phyloP scores from a whole-genome alignment of 371 early-diverging fungal genomes.

The Batrachochytrium dendrobatidis region DNA sequence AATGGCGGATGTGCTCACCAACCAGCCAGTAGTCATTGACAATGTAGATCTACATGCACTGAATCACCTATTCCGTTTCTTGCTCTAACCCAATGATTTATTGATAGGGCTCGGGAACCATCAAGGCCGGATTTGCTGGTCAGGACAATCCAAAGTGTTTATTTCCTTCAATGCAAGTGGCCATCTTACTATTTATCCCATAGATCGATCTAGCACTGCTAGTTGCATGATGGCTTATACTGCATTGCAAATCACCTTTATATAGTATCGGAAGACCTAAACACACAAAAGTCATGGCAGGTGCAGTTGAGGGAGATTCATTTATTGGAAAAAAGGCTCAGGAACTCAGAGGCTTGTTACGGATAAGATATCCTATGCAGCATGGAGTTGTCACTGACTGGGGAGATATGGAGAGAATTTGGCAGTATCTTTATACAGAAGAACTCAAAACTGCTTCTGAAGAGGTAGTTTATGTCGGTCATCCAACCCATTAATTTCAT shows the following conservation, averaged over 20 bases:
- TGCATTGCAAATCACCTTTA: background rate
- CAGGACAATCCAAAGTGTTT: constrained; percentile 90
- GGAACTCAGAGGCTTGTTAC: constrained; percentile 85
- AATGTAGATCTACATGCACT: constrained; percentile 35
- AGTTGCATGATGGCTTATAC: background rate
- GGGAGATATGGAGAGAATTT: constrained; percentile 95
- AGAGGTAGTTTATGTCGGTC: constrained; percentile 57
- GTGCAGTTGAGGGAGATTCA: constrained; percentile 87
- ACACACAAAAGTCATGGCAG: constrained; percentile 94
- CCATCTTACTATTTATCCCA: no score
- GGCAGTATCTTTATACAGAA: constrained; percentile 90
- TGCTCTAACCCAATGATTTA: background rate
- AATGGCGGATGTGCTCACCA: constrained; percentile 90
- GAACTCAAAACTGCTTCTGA: constrained; percentile 89
- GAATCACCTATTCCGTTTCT: constrained; percentile 6
- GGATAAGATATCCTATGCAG: constrained; percentile 89
- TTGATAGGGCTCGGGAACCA: constrained; percentile 85
- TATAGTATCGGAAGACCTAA: constrained; percentile 88
- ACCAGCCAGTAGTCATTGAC: constrained; percentile 76
- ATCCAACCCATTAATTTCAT: no score
- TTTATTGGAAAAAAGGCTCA: constrained; percentile 92
- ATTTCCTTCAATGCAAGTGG: constrained; percentile 78
- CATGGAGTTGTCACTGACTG: constrained; percentile 94
- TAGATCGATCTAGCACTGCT: constrained; percentile 3
- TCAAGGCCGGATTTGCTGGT: constrained; percentile 97